Evolutionary conservation across 805 yeast species (phyloP), one percentile per base, ranked within the genome.

Genomic region (Ogataea polymorpha): DNA sequence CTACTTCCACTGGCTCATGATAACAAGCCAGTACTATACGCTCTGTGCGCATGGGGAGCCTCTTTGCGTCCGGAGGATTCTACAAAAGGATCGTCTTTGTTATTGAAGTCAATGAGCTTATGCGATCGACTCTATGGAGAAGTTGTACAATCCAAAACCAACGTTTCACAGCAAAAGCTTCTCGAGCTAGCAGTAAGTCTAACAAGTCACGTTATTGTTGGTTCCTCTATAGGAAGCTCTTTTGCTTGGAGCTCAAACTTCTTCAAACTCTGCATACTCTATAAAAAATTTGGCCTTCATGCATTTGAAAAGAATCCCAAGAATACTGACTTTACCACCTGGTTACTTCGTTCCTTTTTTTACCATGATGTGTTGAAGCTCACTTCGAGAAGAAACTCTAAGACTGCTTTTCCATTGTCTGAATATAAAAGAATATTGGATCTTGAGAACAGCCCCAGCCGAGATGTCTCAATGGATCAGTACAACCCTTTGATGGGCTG

Each of bases 321-420:
- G 8, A 34, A 49, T 26, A 46, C 35, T 14, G 21, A 30, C 4
- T 24, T 47, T 8, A 45, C 47, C 1, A 33, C 39, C 9, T 50
- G 58, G 55, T 45, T 46, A 2, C 35, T 54, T 10, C 48, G 48
- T 26, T 41, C 48, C 39, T 55, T 55, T 20, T 52, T 56, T 27
- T 54, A 52, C 34, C 55, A 53, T 31, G 59, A 56, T 43, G 46
- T 52, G 21, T 39, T 47, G 20, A 56, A 56, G 35, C 49, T 56
- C 12, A 54, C 54, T 3, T 37, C 50, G n/a, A 44, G 43, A 7
- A 35, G 38, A 7, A 44, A 36, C 27, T 32, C 46, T 5, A 59
- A 58, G 2, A 56, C 61, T 3, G 33, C 50, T 10, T 56, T 53
- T 36, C 51, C 59, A 2, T 35, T 49, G 17, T 9, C 32, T 2